Conservation (phyloP, 2,329 filamentous ascomycete species). For the Microdochium trichocladiopsis region DNA sequence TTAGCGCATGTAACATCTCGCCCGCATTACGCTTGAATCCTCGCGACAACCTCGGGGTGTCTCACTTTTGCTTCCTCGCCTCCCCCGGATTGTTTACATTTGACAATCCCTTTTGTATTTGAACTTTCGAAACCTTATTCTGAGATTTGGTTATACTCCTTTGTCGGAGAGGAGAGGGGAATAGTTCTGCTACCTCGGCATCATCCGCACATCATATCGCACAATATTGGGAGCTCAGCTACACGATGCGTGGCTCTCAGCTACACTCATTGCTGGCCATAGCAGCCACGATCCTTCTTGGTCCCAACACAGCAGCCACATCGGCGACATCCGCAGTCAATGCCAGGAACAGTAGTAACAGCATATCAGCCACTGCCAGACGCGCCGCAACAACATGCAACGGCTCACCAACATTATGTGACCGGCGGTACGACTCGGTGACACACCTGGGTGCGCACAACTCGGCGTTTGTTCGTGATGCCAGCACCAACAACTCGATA, state of each 20-base stretch:
- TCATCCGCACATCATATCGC: no score
- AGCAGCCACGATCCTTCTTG: background rate
- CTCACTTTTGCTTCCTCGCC: no score
- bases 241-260: slow-evolving; percentile 6
- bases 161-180: no score
- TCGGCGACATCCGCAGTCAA: background rate
- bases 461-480: slow-evolving; percentile 63
- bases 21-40: background rate
- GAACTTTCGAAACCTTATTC: no score
- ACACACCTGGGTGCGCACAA: slow-evolving; percentile 75
- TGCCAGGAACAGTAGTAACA: background rate
- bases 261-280: slow-evolving; percentile 3
- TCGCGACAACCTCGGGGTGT: background rate
- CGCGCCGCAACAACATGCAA: slow-evolving; percentile 52
- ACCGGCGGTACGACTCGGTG: slow-evolving; percentile 64
- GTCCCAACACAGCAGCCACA: background rate
- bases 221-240: no score
- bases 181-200: no score
- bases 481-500: slow-evolving; percentile 51
- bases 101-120: no score
- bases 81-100: no score
- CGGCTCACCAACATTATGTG: slow-evolving; percentile 71
- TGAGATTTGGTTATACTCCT: no score
- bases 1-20: no score
- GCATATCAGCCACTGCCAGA: background rate